Base-by-base conservation (phyloP, 1,284 basidiomycete genomes). In the Trichosporon sp. region DNA sequence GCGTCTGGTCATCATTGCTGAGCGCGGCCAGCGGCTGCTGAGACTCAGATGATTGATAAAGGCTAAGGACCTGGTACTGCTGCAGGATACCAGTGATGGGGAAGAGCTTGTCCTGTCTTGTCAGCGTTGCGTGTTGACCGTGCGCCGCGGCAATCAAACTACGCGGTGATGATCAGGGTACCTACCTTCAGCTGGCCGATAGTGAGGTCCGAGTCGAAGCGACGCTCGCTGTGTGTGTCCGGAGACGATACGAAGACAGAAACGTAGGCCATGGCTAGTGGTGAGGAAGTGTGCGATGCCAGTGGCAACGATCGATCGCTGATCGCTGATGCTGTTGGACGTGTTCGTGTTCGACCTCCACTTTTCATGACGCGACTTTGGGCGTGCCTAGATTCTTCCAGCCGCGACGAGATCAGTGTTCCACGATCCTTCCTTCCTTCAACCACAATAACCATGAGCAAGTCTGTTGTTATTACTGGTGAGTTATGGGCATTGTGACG, bases 71-170 rank as follows among this genome's bases (percentile, higher is more conserved):
- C 77, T 97, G 94, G 73, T 90, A 89, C 67, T 85, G 84, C 3
- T 87, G 86, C 1, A 92, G 89, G 67, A 98, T 91, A 18, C 95
- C 95, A n/a, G 95, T 97, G 77, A 98, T 89, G 64, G 89, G 86
- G 78, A 95, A 92, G 29, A 98, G 88, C 76, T 93, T 96, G 72
- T 85, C 86, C 92, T 96, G 78, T 34, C 18, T 25, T 65, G 65
- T 44, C 11, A 66, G 32, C 42, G 44, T 53, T 13, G 31, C 5
- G 25, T 53, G n/a, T 42, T 38, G 63, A 47, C 47, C 58, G 68
- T 56, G 53, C 70, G 32, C 63, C 47, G 32, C 34, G 3, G 64
- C 34, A 23, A 58, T 23, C n/a, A 25, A 32, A 60, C 8, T 15
- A n/a, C 18, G 64, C 62, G 38, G 67, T 53, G 51, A 64, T 69